A percentile compares a stretch with the other conserved stretches of the same genome.
These are phyloP conservation scores for Backusella mclennaniae DNA, from an alignment of 192 early-diverging fungal species.

Conservation along the genomic window DNA sequence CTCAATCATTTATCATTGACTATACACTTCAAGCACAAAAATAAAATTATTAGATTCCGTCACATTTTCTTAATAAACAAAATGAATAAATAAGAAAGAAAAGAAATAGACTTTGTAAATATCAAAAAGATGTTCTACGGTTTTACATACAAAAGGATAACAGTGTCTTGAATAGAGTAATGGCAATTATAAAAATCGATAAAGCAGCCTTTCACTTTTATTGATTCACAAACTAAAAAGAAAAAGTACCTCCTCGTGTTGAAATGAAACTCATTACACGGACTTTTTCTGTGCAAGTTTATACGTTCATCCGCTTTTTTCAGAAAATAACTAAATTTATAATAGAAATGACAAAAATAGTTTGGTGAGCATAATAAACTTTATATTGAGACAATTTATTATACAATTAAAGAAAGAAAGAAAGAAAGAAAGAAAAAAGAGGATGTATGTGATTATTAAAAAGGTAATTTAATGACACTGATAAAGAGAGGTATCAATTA, in stretches of 20 bases:
- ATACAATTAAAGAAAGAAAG: neutral
- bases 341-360: neutral
- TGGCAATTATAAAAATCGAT: too few relatives aligned
- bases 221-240: too few relatives aligned
- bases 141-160: neutral
- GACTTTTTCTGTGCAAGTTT: neutral
- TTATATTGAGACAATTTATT: neutral
- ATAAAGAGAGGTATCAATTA: neutral
- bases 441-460: neutral
- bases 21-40: constrained; percentile 77
- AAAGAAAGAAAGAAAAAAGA: neutral
- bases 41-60: constrained; percentile 15
- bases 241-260: neutral
- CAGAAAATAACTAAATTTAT: neutral
- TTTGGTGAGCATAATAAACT: neutral
- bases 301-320: neutral
- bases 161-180: neutral
- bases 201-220: too few relatives aligned
- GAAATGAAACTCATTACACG: neutral
- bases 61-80: neutral
- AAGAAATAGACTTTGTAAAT: neutral
- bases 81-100: neutral
- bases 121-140: neutral
- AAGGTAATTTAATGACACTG: neutral
- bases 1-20: constrained; percentile 83